A percentile compares a stretch with the other conserved stretches of the same genome.
These are phyloP conservation scores for Trichoderma atroviride DNA, from an alignment of 2,329 filamentous ascomycete species.

Conservation along the genomic window DNA sequence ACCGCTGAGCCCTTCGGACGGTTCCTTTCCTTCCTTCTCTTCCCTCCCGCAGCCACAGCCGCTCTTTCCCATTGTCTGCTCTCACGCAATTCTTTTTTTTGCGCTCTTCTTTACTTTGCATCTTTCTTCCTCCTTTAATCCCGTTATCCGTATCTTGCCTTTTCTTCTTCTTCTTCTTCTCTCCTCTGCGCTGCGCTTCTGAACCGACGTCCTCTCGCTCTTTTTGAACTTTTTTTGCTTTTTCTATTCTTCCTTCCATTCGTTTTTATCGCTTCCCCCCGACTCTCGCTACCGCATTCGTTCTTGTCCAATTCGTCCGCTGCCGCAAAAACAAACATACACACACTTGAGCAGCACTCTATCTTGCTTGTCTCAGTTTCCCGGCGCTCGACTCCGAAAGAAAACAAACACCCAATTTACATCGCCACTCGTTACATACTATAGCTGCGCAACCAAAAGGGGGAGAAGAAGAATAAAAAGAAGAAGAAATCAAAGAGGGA, in stretches of 20 bases:
- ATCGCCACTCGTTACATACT: slow-evolving; percentile 16
- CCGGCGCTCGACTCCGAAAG: not conserved
- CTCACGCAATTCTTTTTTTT: slow-evolving; percentile 19
- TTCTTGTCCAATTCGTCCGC: slow-evolving; percentile 20
- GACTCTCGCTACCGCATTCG: slow-evolving; percentile 1
- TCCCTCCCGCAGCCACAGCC: slow-evolving; percentile 25
- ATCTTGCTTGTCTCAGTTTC: not conserved
- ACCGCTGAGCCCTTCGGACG: slow-evolving; percentile 1
- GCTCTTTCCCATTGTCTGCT: slow-evolving; percentile 17
- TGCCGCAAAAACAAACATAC: not conserved
- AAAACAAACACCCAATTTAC: not conserved
- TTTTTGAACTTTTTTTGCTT: slow-evolving; percentile 3
- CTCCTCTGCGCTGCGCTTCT: slow-evolving; percentile 1
- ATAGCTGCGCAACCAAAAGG: not conserved
- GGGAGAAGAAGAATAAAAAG: not conserved
- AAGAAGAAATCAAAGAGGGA: slow-evolving; percentile 2
- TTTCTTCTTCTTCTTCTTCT: slow-evolving; percentile 23
- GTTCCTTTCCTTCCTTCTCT: slow-evolving; percentile 16
- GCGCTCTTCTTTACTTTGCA: slow-evolving; percentile 28
- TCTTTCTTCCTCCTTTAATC: slow-evolving; percentile 28
- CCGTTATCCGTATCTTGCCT: slow-evolving; percentile 25
- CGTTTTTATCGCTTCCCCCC: not conserved
- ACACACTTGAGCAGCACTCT: not conserved
- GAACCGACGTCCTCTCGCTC: slow-evolving; percentile 8
- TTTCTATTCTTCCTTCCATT: slow-evolving; percentile 19